Conservation (phyloP, 2,329 filamentous ascomycete genomes). For the Sporothrix euskadiensis region DNA sequence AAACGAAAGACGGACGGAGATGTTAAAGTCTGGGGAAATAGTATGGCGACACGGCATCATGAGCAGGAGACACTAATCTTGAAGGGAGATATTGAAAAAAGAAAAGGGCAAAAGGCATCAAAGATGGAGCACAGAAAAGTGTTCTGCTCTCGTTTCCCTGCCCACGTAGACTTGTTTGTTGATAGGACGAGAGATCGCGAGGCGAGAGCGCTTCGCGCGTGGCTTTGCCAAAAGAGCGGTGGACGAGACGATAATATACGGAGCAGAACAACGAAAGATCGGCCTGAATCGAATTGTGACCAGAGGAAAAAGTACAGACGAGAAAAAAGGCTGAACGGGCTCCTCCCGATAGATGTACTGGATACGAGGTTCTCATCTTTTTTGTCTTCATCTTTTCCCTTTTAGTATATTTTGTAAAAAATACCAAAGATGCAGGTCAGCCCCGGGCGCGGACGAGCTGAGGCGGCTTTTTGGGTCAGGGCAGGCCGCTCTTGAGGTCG, state of each 20-base stretch:
- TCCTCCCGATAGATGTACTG: background rate
- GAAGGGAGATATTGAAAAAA: background rate
- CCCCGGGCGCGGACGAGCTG: background rate
- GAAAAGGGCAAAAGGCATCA: background rate
- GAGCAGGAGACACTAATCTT: background rate
- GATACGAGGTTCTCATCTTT: background rate
- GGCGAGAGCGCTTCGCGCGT: slow-evolving; percentile 1
- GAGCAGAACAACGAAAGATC: background rate
- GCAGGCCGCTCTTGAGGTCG: background rate
- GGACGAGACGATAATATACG: background rate
- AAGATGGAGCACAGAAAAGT: background rate
- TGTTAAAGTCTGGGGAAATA: background rate
- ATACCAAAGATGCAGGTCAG: slow-evolving; percentile 7
- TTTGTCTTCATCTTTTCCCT: background rate
- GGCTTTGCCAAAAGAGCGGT: slow-evolving; percentile 5
- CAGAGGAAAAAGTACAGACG: background rate
- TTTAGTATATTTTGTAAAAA: background rate
- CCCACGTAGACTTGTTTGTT: background rate
- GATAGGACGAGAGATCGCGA: slow-evolving; percentile 1
- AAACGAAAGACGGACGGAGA: slow-evolving; percentile 1
- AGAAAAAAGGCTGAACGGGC: background rate
- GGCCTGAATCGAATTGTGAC: background rate
- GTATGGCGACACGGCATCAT: background rate
- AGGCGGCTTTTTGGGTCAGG: background rate
- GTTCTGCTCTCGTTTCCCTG: slow-evolving; percentile 9